These are phyloP conservation scores for Citrullus colocynthis DNA, from an alignment of 306 rosid species.

Conservation along the genomic window DNA sequence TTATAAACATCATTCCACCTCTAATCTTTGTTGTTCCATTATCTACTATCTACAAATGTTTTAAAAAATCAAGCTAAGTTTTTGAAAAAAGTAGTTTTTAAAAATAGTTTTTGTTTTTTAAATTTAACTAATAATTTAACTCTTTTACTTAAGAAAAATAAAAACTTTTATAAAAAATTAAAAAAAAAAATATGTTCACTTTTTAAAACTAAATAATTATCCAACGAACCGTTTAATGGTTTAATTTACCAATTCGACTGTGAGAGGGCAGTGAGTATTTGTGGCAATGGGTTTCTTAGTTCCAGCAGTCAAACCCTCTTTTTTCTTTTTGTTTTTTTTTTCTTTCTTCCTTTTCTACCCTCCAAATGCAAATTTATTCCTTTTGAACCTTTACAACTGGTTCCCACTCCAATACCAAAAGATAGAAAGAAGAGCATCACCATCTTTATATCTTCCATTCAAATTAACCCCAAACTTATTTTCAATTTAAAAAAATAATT, in stretches of 20 bases:
- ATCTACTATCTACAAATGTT: no score
- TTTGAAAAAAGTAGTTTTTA: no score
- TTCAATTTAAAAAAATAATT: background rate
- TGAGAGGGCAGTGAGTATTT: background rate
- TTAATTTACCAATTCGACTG: background rate
- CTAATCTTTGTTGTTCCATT: no score
- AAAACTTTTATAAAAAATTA: no score
- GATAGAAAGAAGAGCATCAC: background rate
- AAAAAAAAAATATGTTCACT: no score
- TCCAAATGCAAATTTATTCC: background rate
- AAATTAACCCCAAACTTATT: background rate
- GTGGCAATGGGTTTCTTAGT: background rate
- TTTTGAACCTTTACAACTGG: conserved; percentile 18
- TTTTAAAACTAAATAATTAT: background rate
- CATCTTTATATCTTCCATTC: background rate
- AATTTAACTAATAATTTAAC: no score
- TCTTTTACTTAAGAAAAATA: no score
- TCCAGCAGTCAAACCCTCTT: background rate
- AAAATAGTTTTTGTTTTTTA: no score
- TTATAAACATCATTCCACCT: no score
- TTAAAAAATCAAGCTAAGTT: no score
- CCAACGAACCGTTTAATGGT: background rate
- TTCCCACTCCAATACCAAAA: conserved; percentile 7
- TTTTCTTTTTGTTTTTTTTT: background rate
- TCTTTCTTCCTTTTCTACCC: background rate